Evolutionary conservation across 306 rosid genomes (phyloP), one percentile per base, ranked within the genome.

Genomic region (Hippophae tibetana): DNA sequence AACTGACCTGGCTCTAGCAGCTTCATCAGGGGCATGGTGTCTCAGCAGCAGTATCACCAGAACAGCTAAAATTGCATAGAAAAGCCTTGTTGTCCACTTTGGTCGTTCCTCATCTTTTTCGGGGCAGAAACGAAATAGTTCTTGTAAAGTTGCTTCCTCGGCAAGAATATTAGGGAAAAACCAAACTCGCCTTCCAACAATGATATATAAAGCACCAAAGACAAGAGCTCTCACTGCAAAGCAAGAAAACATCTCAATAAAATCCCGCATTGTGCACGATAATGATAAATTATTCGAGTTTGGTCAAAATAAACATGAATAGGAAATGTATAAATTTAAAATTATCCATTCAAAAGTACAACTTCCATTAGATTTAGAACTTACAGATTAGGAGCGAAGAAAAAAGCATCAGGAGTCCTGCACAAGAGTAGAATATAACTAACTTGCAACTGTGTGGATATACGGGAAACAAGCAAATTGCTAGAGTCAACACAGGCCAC

Each of bases 11-110:
- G 97, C 99, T 82, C 97, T 80, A 8, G 99, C 99, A 68, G 97
- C 99, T 83, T 93, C 99, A 74, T 93, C 95, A 48, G 99, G 99
- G 27, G 99, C 99, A 77, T 93, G 99, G 71, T 93, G 99, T 86
- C 97, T 82, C 79, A 93, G 67, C 65, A 93, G 61, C 55, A 88
- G 68, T 67, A 93, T 93, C 79, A 88, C 72, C 67, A 93, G 77
- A 64, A 86, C 86, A 53, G 94, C 95, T 42, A 72, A 76, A 43
- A 78, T 47, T 27, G 99, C 84, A 79, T 93, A 93, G 82, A 93
- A 86, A 69, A 93, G 69, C 75, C 99, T 73, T 4, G 95, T 81
- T 51, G 99, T 88, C 99, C 99, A 93, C 71, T 84, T 88, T 8
- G 99, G 97, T 55, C 68, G 76, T 72, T 93, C 99, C 77, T 93